phyloP scores from a whole-genome alignment of 768 basidiomycete species.

The Psilocybe cubensis region DNA sequence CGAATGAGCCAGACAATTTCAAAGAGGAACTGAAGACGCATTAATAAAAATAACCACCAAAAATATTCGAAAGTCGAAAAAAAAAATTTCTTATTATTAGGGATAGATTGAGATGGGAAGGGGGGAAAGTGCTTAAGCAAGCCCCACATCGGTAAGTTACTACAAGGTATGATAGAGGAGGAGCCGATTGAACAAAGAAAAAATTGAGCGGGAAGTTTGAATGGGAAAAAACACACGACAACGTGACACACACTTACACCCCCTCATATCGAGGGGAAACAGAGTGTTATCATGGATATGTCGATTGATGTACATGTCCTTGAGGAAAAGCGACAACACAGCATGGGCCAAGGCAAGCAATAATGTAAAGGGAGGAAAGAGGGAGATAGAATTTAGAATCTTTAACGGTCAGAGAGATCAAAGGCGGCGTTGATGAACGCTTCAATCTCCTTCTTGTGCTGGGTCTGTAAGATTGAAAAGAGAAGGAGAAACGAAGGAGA shows the following conservation, averaged over 20 bases:
- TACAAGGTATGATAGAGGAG: background rate
- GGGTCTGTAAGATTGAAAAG: constrained; percentile 44
- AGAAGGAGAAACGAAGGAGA: background rate
- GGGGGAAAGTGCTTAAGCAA: background rate
- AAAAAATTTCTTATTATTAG: too few relatives aligned
- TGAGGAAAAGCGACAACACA: background rate
- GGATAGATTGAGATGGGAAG: too few relatives aligned
- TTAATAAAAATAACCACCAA: too few relatives aligned
- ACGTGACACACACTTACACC: too few relatives aligned
- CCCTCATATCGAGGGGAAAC: too few relatives aligned
- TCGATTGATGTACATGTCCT: background rate
- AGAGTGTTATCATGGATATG: too few relatives aligned
- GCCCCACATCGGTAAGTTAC: background rate
- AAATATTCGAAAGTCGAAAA: background rate
- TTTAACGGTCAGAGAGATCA: constrained; percentile 23
- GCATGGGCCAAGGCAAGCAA: too few relatives aligned
- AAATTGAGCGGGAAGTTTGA: background rate
- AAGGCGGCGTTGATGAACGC: constrained; percentile 70
- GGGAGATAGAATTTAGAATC: background rate
- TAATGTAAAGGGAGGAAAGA: background rate
- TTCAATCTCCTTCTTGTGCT: constrained; percentile 93
- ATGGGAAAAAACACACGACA: background rate
- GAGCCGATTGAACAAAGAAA: too few relatives aligned
- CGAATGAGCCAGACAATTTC: too few relatives aligned
- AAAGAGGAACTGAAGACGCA: too few relatives aligned